phyloP scores from a whole-genome alignment of 352 stramenopile genomes.

The Pythium grandisporangium region DNA sequence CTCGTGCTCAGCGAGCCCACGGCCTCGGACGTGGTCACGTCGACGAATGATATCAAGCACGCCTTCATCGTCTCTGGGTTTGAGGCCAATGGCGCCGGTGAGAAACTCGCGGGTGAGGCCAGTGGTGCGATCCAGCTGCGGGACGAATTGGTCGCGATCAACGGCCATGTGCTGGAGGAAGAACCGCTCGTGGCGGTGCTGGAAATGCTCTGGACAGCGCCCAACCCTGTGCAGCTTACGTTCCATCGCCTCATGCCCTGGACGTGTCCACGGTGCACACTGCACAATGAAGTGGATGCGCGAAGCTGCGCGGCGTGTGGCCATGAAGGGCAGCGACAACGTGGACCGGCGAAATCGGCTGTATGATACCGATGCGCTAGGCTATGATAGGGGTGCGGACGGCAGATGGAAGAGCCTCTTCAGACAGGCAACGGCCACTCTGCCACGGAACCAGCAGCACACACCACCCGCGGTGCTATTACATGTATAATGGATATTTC shows the following conservation, averaged over 20 bases:
- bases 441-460: too few relatives aligned
- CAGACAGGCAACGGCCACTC: too few relatives aligned
- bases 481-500: too few relatives aligned
- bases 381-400: too few relatives aligned
- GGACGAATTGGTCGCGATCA: conserved; percentile 58
- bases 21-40: neutral
- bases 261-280: conserved; percentile 66
- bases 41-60: conserved; percentile 6
- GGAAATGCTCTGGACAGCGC: conserved; percentile 58
- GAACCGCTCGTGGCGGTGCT: conserved; percentile 46
- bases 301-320: conserved; percentile 45
- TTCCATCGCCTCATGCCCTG: conserved; percentile 57
- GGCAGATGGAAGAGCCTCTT: too few relatives aligned
- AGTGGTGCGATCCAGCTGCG: conserved; percentile 53
- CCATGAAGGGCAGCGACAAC: conserved; percentile 12
- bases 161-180: conserved; percentile 27
- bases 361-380: too few relatives aligned
- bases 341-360: too few relatives aligned
- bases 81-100: conserved; percentile 47
- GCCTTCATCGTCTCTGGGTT: conserved; percentile 48
- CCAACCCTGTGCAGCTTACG: conserved; percentile 54
- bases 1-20: conserved; percentile 35
- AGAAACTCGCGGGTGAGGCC: conserved; percentile 58
- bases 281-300: conserved; percentile 37
- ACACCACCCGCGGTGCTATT: too few relatives aligned